phyloP scores from a whole-genome alignment of 148 eudicot species.

The Simmondsia chinensis region DNA sequence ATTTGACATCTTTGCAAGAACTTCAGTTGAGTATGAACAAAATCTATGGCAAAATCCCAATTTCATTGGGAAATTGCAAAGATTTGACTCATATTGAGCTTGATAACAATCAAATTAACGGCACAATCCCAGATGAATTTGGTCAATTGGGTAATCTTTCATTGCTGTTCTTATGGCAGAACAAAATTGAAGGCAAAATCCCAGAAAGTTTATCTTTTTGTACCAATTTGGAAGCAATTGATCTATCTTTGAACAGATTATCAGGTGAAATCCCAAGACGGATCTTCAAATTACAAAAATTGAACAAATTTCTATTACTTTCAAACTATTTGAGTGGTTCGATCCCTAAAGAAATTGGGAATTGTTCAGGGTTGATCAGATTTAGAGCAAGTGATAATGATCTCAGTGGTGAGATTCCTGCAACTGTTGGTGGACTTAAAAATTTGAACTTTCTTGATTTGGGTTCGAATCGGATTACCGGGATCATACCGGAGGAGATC shows the following conservation, averaged over 20 bases:
- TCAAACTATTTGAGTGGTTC: conserved; percentile 70
- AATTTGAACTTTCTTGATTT: conserved; percentile 71
- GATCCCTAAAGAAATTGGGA: conserved; percentile 62
- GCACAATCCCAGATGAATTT: conserved; percentile 60
- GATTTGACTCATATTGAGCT: conserved; percentile 68
- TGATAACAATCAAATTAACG: conserved; percentile 74
- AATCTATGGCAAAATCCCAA: conserved; percentile 63
- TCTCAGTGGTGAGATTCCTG: conserved; percentile 58
- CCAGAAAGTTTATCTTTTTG: conserved; percentile 50
- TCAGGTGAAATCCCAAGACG: conserved; percentile 67
- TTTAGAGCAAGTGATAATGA: conserved; percentile 58
- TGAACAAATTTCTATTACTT: conserved; percentile 60
- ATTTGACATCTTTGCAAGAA: conserved; percentile 50
- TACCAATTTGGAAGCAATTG: conserved; percentile 50
- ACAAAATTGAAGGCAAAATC: conserved; percentile 64
- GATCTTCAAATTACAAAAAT: conserved; percentile 45
- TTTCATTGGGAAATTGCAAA: conserved; percentile 50
- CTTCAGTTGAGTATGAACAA: conserved; percentile 70
- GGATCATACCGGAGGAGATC: conserved; percentile 53
- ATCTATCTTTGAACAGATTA: conserved; percentile 56
- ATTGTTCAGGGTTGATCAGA: conserved; percentile 60
- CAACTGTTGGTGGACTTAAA: conserved; percentile 53
- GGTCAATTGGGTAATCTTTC: conserved; percentile 53
- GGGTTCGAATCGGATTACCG: conserved; percentile 57
- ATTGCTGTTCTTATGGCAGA: conserved; percentile 67